A percentile compares a stretch with the other conserved stretches of the same genome.
Conservation (phyloP, 2,329 filamentous ascomycete genomes). For the Mariannaea sp. region DNA sequence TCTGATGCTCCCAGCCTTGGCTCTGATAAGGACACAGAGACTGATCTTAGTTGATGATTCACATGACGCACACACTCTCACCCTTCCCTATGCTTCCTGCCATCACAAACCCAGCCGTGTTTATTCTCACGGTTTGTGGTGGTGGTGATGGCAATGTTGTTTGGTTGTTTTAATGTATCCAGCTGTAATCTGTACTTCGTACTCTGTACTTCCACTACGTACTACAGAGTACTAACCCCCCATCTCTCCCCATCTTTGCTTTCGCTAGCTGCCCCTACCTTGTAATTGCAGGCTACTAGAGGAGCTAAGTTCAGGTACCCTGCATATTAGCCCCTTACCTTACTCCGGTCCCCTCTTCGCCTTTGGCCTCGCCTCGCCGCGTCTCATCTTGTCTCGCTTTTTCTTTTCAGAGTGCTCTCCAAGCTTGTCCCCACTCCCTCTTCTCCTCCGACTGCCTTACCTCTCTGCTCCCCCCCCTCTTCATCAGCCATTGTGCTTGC, state of each 20-base stretch:
- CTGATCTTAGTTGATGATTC: too few relatives aligned
- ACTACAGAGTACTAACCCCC: too few relatives aligned
- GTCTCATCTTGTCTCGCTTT: slow-evolving; percentile 37
- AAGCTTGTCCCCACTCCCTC: slow-evolving; percentile 18
- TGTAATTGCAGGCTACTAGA: neutral
- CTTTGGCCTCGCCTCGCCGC: slow-evolving; percentile 20
- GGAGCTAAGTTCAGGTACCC: slow-evolving; percentile 7
- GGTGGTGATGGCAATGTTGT: too few relatives aligned
- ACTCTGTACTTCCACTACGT: too few relatives aligned
- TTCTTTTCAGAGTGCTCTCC: slow-evolving; percentile 14
- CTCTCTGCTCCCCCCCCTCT: slow-evolving; percentile 25
- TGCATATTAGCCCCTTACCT: slow-evolving; percentile 14
- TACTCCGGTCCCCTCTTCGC: slow-evolving; percentile 24
- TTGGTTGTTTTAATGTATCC: too few relatives aligned
- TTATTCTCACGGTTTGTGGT: too few relatives aligned
- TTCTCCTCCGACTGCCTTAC: slow-evolving; percentile 27
- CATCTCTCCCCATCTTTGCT: slow-evolving; percentile 9
- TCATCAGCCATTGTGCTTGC: slow-evolving; percentile 16
- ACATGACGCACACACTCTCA: too few relatives aligned
- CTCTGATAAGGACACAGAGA: too few relatives aligned
- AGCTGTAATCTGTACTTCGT: too few relatives aligned
- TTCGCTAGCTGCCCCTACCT: slow-evolving; percentile 5
- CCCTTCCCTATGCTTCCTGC: too few relatives aligned
- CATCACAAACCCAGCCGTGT: too few relatives aligned
- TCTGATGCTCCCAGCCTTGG: too few relatives aligned